Evolutionary conservation across 805 yeast genomes (phyloP).

Genomic region (Dipodascus geniculatus): DNA sequence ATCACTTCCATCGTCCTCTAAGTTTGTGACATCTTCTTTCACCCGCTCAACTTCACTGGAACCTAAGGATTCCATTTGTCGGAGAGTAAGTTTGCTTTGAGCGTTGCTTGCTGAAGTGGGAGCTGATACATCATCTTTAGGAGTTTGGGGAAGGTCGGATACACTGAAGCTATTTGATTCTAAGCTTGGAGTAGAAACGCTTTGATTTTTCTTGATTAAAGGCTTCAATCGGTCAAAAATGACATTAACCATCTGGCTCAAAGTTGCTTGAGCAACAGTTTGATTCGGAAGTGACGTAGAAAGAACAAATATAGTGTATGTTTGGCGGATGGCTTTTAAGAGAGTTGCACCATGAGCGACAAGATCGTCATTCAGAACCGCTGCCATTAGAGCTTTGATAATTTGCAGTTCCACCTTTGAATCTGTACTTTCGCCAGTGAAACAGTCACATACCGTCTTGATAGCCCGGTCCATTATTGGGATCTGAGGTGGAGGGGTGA

Average conservation of each 20-base stretch:
- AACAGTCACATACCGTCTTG: constrained; percentile 71
- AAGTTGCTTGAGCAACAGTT: constrained; percentile 87
- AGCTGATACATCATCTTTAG: constrained; percentile 6
- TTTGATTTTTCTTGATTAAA: constrained; percentile 17
- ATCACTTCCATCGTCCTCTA: constrained; percentile 47
- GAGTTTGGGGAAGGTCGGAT: background rate
- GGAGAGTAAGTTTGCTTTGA: constrained; percentile 18
- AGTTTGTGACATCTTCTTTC: constrained; percentile 27
- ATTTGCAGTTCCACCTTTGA: constrained; percentile 84
- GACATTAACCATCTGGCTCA: constrained; percentile 80
- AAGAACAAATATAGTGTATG: constrained; percentile 81
- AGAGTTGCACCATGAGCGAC: constrained; percentile 86
- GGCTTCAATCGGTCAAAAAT: constrained; percentile 64
- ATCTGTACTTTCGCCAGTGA: constrained; percentile 88
- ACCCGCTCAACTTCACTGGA: constrained; percentile 20
- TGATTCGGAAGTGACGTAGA: constrained; percentile 77
- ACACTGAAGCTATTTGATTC: background rate
- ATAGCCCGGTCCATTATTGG: constrained; percentile 71
- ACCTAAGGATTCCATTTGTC: constrained; percentile 21
- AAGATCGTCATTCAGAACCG: constrained; percentile 65
- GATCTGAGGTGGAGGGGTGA: constrained; percentile 42
- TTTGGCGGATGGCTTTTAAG: constrained; percentile 82
- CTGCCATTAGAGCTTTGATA: constrained; percentile 81
- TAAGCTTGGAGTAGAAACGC: background rate
- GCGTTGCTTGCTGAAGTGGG: constrained; percentile 4